Conservation (phyloP, 495 filamentous ascomycete genomes). For the Thozetella sp. region DNA sequence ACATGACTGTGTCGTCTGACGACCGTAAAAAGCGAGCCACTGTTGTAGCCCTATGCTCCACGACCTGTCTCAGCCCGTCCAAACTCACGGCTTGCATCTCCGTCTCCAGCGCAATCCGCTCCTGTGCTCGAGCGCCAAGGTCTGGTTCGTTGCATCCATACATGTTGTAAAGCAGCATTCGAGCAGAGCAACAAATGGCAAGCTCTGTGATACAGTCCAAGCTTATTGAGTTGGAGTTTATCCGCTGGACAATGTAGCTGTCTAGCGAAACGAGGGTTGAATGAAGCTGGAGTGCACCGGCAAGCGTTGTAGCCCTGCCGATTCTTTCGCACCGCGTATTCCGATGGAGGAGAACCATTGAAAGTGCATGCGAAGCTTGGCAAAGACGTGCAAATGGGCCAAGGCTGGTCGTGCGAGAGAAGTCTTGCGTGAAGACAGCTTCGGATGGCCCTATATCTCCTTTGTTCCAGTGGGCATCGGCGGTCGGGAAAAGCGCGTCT, state of each 20-base stretch:
- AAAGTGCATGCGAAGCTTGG: conserved; percentile 3
- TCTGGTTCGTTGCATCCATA: conserved; percentile 9
- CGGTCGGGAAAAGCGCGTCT: conserved; percentile 2
- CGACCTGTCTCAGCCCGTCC: neutral
- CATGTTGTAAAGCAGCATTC: conserved; percentile 4
- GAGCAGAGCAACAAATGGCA: conserved; percentile 2
- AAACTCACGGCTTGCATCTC: conserved; percentile 1
- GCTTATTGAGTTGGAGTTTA: neutral
- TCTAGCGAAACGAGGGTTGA: conserved; percentile 3
- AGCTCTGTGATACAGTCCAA: neutral
- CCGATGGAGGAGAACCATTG: conserved; percentile 1
- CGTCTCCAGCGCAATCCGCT: neutral
- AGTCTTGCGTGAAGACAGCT: neutral
- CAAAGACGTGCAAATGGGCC: conserved; percentile 6
- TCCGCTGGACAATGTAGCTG: neutral
- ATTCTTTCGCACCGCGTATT: neutral
- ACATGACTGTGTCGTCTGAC: neutral
- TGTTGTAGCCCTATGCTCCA: neutral
- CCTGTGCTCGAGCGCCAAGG: neutral
- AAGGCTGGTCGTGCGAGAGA: neutral
- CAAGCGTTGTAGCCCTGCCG: neutral
- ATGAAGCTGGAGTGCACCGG: conserved; percentile 6
- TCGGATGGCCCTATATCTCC: conserved; percentile 5
- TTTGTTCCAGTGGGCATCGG: conserved; percentile 4
- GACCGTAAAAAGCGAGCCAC: neutral